Percentiles rank a stretch among this genome's conserved stretches.
phyloP scores from a whole-genome alignment of 106 monocot species.

The Amphibolis antarctica region DNA sequence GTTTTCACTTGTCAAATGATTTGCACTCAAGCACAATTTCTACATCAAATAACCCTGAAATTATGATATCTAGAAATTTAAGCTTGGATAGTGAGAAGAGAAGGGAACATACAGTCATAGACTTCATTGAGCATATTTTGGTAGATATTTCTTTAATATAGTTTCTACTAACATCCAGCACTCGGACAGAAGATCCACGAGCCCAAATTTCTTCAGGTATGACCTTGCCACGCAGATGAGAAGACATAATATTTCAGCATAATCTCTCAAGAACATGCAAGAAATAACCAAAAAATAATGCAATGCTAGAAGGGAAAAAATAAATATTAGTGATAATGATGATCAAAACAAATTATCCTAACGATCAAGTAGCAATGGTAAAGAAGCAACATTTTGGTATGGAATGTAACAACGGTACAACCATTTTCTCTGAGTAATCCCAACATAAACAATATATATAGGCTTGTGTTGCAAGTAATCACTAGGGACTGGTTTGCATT shows the following conservation, averaged over 20 bases:
- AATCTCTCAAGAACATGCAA: background rate
- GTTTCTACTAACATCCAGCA: slow-evolving; percentile 65
- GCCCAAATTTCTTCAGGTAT: slow-evolving; percentile 85
- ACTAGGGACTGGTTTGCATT: too few species aligned
- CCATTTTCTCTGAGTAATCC: too few species aligned
- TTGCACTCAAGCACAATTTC: slow-evolving; percentile 76
- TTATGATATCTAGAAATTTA: background rate
- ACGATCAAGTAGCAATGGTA: too few species aligned
- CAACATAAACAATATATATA: too few species aligned
- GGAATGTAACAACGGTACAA: too few species aligned
- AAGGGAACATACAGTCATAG: slow-evolving; percentile 42
- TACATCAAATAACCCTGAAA: slow-evolving; percentile 8
- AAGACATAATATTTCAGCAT: slow-evolving; percentile 1
- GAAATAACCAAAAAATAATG: background rate
- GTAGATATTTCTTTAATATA: slow-evolving; percentile 52
- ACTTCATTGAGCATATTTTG: slow-evolving; percentile 39
- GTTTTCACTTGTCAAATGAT: slow-evolving; percentile 46
- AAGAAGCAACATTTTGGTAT: too few species aligned
- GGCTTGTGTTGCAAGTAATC: too few species aligned
- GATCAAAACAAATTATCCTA: too few species aligned
- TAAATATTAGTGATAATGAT: too few species aligned
- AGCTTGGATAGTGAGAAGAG: background rate
- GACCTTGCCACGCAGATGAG: slow-evolving; percentile 29
- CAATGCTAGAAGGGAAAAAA: too few species aligned
- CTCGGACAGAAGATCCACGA: slow-evolving; percentile 48